phyloP scores from a whole-genome alignment of 2,329 filamentous ascomycete genomes.

The Fusarium humuli region DNA sequence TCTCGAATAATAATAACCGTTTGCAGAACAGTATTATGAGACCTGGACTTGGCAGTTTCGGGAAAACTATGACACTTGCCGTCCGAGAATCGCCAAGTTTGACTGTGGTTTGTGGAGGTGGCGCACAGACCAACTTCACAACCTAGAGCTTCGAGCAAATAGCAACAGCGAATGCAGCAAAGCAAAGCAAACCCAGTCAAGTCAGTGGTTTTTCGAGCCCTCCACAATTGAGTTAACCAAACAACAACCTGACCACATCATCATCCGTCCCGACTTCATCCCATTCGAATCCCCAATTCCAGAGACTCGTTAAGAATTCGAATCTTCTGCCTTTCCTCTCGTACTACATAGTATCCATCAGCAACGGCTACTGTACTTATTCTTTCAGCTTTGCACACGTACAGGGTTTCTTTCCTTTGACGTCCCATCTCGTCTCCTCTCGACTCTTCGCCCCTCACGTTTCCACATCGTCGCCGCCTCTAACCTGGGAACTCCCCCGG shows the following conservation, averaged over 20 bases:
- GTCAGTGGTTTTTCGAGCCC: constrained; percentile 32
- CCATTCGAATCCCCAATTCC: constrained; percentile 24
- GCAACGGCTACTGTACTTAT: constrained; percentile 25
- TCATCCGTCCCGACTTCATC: constrained; percentile 35
- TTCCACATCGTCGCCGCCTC: constrained; percentile 32
- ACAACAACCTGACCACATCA: constrained; percentile 34
- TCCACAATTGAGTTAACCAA: constrained; percentile 25
- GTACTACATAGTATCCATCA: constrained; percentile 5
- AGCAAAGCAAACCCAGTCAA: not conserved
- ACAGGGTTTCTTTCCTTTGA: constrained; percentile 32
- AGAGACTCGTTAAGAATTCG: constrained; percentile 26
- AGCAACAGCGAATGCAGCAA: constrained; percentile 6
- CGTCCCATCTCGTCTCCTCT: constrained; percentile 24
- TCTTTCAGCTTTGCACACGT: constrained; percentile 12
- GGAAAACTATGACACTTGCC: constrained; percentile 37
- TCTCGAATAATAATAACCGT: not conserved
- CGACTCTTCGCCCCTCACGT: constrained; percentile 43
- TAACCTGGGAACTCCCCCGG: constrained; percentile 36
- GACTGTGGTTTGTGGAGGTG: constrained; percentile 4
- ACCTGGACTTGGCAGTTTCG: constrained; percentile 25
- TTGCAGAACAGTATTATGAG: constrained; percentile 1
- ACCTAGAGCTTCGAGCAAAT: constrained; percentile 7
- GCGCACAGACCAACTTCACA: constrained; percentile 33
- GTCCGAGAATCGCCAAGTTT: constrained; percentile 25
- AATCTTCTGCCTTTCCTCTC: constrained; percentile 19